Percentiles rank a stretch among this genome's conserved stretches.
Conservation (phyloP, 352 stramenopile species). For the Blastocystis sp. region DNA sequence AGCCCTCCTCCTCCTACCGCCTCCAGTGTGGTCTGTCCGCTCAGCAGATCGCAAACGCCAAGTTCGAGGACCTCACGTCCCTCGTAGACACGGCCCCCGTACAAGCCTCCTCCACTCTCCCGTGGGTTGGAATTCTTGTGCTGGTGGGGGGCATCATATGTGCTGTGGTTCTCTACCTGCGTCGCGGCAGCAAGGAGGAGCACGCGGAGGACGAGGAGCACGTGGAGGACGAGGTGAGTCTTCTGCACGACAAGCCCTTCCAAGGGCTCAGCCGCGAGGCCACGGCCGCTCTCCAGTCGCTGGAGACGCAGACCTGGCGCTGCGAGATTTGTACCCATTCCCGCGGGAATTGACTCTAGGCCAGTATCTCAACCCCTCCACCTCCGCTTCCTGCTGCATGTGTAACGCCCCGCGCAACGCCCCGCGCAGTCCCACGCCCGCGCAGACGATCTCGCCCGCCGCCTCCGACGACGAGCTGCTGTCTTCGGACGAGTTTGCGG, state of each 20-base stretch:
- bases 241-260: background rate
- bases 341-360: background rate
- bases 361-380: conserved; percentile 25
- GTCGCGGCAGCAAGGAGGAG: background rate
- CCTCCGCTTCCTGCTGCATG: conserved; percentile 8
- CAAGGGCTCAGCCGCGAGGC: background rate
- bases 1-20: background rate
- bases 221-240: background rate
- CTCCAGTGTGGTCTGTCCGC: background rate
- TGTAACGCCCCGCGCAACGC: background rate
- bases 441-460: background rate
- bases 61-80: background rate
- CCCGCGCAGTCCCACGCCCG: background rate
- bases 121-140: background rate
- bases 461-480: background rate
- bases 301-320: conserved; percentile 1
- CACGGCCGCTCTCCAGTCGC: background rate
- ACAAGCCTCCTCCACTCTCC: background rate
- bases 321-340: background rate
- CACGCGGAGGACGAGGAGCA: background rate
- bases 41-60: background rate
- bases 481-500: background rate
- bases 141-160: background rate
- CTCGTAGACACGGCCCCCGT: background rate
- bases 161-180: background rate